phyloP scores from a whole-genome alignment of 2,329 filamentous ascomycete genomes.

The Ceratocystiopsis minuta region DNA sequence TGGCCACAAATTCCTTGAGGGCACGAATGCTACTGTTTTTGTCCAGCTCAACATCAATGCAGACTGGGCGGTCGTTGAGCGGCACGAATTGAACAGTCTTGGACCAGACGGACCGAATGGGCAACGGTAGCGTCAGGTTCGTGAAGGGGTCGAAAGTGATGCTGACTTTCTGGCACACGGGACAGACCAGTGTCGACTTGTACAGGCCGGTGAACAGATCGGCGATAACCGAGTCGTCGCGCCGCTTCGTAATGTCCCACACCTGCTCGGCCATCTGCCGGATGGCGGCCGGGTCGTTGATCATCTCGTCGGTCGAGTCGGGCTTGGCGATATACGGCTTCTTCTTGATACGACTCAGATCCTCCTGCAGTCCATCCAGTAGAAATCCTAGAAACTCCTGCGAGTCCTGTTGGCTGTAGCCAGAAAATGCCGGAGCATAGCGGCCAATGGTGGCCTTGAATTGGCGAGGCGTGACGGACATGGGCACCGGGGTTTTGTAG shows the following conservation, averaged over 20 bases:
- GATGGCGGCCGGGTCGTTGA: conserved; percentile 64
- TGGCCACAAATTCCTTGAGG: conserved; percentile 54
- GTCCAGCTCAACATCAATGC: conserved; percentile 62
- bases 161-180: conserved; percentile 81
- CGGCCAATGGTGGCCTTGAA: conserved; percentile 73
- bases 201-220: conserved; percentile 96
- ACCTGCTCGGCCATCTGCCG: conserved; percentile 71
- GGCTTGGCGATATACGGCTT: conserved; percentile 97
- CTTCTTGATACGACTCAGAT: conserved; percentile 80
- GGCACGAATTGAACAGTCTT: conserved; percentile 63
- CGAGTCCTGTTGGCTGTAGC: conserved; percentile 91
- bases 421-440: conserved; percentile 72
- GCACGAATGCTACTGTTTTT: conserved; percentile 52
- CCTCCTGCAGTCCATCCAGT: conserved; percentile 85
- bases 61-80: conserved; percentile 49
- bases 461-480: conserved; percentile 57
- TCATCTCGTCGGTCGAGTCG: conserved; percentile 92
- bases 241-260: conserved; percentile 77
- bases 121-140: conserved; percentile 78
- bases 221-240: conserved; percentile 88
- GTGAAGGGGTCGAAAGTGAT: conserved; percentile 98
- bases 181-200: conserved; percentile 91
- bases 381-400: conserved; percentile 94
- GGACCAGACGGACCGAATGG: conserved; percentile 67
- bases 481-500: conserved; percentile 47